Base-by-base conservation (phyloP, 768 basidiomycete genomes). In the Saitozyma sp. region DNA sequence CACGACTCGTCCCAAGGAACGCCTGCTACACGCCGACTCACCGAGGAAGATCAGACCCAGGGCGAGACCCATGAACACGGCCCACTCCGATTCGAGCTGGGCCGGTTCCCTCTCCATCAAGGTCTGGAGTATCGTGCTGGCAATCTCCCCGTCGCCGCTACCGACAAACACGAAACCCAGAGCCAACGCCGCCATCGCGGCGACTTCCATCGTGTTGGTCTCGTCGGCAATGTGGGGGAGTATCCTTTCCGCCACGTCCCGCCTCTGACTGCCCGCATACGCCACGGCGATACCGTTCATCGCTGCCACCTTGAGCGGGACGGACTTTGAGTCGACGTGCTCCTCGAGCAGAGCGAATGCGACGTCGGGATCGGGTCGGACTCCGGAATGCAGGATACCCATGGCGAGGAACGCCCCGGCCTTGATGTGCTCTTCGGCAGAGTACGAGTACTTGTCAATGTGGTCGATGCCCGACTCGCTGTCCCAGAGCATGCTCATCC, bases 381-480 rank as follows among this genome's bases (percentile, higher is more conserved):
- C 88, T 60, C 89, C 87, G 29, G 87, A 86, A 79, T 93, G 93
- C 41, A 98, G 83, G 63, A 98, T 87, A 64, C 96, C 96, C 10
- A 89, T 97, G 0, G 95, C 96, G 40, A 99, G 85, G 54, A 97
- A 85, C 10, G 95, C 93, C 52, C 96, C 96, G 41, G 94, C 91
- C 86, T 98, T 98, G 84, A 98, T 97, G 79, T 92, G 84, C 77
- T 99, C 96, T 70, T 99, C 96, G 1, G 90, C 81, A 0, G 92
- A 93, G 77, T 98, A 98, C 20, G 94, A 91, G 82, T 97, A 98
- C 80, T 92, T 96, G 83, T 99, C 96, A 68, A 97, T 88, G 67
- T 95, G 92, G 73, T 87, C 88, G 46, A 98, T 84, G 70, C 96
- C 96, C 60, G 90, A 85, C 61, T 98, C 96, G 9, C 91, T 91